These are phyloP conservation scores for Rhodamnia rubescens DNA, from an alignment of 345 rosid genomes.

Conservation along the genomic window DNA sequence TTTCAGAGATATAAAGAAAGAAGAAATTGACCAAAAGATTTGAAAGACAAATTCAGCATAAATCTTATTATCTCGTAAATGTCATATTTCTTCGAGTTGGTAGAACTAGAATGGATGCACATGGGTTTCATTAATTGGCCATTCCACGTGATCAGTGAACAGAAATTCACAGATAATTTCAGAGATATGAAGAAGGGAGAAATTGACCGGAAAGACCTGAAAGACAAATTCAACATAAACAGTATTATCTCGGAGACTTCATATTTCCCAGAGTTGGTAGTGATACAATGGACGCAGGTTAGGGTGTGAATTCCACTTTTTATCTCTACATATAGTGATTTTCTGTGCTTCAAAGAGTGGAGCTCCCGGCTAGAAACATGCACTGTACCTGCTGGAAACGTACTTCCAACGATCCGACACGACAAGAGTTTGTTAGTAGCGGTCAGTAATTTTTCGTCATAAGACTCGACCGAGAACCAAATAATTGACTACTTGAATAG, in stretches of 20 bases:
- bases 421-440: not conserved
- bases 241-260: not conserved
- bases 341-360: not conserved
- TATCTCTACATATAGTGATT: not conserved
- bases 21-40: not conserved
- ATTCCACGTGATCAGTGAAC: too few relatives aligned
- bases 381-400: not conserved
- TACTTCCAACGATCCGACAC: not conserved
- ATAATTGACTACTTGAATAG: not conserved
- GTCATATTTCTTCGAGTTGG: not conserved
- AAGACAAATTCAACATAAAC: not conserved
- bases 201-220: not conserved
- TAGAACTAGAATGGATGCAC: not conserved
- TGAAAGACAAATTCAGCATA: not conserved
- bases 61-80: too few relatives aligned
- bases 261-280: not conserved
- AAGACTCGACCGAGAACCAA: not conserved
- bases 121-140: too few relatives aligned
- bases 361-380: not conserved
- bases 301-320: not conserved
- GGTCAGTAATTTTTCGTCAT: not conserved
- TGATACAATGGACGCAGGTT: not conserved
- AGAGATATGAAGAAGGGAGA: not conserved
- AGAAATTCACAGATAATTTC: too few relatives aligned
- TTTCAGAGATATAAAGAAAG: not conserved